phyloP scores from a whole-genome alignment of 2,329 filamentous ascomycete genomes.

The Arthrobotrys entomopaga region DNA sequence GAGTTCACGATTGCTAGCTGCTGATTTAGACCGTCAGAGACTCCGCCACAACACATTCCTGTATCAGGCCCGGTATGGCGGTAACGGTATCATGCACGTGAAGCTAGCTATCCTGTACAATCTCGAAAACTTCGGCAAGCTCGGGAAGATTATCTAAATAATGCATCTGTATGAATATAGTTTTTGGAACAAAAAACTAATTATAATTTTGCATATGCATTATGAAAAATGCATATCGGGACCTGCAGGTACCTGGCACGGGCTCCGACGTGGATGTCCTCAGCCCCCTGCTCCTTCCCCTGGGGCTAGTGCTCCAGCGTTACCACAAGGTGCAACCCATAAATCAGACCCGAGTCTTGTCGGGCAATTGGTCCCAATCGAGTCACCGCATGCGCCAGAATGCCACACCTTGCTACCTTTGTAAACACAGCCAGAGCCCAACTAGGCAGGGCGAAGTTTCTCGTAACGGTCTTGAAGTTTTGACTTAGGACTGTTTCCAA shows the following conservation, averaged over 20 bases:
- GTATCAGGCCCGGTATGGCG: too few species aligned
- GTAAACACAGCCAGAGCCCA: conserved; percentile 1
- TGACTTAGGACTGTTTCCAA: conserved; percentile 3
- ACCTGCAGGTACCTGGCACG: conserved; percentile 5
- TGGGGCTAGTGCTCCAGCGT: conserved; percentile 4
- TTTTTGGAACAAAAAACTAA: too few species aligned
- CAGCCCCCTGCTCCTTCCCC: conserved; percentile 2
- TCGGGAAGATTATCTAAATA: too few species aligned
- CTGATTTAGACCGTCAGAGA: too few species aligned
- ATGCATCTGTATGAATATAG: too few species aligned
- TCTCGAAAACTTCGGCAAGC: too few species aligned
- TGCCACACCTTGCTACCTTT: conserved; percentile 6
- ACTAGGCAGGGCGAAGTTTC: conserved; percentile 8
- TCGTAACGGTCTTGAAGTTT: conserved; percentile 18
- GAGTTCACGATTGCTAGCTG: too few species aligned
- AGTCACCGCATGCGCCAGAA: conserved; percentile 17
- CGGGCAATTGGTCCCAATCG: conserved; percentile 19
- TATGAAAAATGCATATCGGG: conserved; percentile 6
- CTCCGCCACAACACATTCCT: too few species aligned
- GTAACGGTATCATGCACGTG: too few species aligned
- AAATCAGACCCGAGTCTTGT: conserved; percentile 1
- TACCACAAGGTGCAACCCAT: conserved; percentile 8
- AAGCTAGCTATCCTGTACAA: too few species aligned
- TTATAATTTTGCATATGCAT: background rate
- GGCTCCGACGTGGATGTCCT: conserved; percentile 3